Base-by-base conservation (phyloP, 352 stramenopile species). In the Phytophthora vignae region DNA sequence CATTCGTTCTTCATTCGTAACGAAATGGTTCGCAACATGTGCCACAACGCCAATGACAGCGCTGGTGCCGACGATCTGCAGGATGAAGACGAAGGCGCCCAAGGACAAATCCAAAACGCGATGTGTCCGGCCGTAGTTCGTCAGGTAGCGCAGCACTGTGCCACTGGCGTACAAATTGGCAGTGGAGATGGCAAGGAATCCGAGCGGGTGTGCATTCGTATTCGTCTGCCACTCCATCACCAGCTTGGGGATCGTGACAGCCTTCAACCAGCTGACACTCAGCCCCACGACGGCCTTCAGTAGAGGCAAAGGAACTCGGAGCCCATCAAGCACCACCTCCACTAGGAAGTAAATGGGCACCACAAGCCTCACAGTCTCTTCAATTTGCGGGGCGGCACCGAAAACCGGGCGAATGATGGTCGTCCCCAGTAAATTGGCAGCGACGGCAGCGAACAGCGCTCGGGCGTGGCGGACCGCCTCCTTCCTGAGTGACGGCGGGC, bases 91-190 rank as follows among this genome's bases (percentile, higher is more conserved):
- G 57, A 89, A 59, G 33, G 75, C 31, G 0, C 73, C 42, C 29
- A 85, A 36, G 4, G 79, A 82, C 14, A 91, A 48, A 14, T 73
- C 57, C 22, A 88, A 14, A 10, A 90, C 36, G 38, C 70, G 76
- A 14, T 72, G 56, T 21, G 82, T 80, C 14, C 67, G 59, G 59
- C 80, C 55, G 60, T 86, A 90, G 55, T 92, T 78, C 38, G 64
- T 74, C 49, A 93, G 64, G 55, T 83, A 90, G 15, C 79, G 81
- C 60, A 91, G 55, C 61, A 90, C 80, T 33, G 85, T 40, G 2
- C 82, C 83, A 61, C 86, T 93, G 3, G 86, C 86, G 46, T 85
- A 93, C n/a, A 93, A 68, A 55, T 93, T 93, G 49, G 84, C 83
- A 27, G 83, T 87, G 19, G 76, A 91, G 33, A 91, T 69, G 9